Conservation (phyloP, 176 grass and related monocot genomes). For the Aegilops longissima region DNA sequence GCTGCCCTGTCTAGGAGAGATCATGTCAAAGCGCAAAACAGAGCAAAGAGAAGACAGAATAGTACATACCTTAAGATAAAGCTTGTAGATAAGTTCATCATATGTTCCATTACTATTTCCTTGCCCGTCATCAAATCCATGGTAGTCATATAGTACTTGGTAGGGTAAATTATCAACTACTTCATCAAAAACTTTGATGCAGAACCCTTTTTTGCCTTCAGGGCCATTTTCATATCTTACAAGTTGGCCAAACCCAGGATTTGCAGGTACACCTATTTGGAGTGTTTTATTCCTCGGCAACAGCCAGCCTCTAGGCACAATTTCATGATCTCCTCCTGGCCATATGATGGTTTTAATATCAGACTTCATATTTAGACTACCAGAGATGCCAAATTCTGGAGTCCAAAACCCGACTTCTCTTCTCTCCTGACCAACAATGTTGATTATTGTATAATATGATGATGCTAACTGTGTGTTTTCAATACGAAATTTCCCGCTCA, state of each 20-base stretch:
- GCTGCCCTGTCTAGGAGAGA: background rate
- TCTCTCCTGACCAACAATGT: conserved; percentile 26
- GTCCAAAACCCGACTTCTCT: conserved; percentile 47
- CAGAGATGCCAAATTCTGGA: conserved; percentile 18
- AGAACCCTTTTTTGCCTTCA: conserved; percentile 31
- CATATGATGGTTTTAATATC: conserved; percentile 38
- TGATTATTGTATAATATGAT: conserved; percentile 55
- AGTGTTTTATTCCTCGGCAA: conserved; percentile 43
- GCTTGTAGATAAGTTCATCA: conserved; percentile 65
- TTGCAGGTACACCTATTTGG: conserved; percentile 58
- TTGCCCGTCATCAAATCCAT: conserved; percentile 27
- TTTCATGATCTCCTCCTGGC: conserved; percentile 41
- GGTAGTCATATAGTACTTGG: background rate
- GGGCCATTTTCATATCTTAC: background rate
- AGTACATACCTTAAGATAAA: conserved; percentile 61
- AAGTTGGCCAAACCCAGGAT: conserved; percentile 51
- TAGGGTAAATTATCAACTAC: conserved; percentile 44
- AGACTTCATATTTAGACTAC: background rate
- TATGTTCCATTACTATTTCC: conserved; percentile 54
- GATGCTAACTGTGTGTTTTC: conserved; percentile 50
- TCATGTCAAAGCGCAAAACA: background rate
- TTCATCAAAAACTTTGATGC: conserved; percentile 57
- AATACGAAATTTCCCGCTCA: conserved; percentile 49
- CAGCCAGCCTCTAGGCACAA: conserved; percentile 61
- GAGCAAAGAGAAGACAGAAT: background rate